These are phyloP conservation scores for Mycena metata DNA, from an alignment of 768 basidiomycete species.

Conservation along the genomic window DNA sequence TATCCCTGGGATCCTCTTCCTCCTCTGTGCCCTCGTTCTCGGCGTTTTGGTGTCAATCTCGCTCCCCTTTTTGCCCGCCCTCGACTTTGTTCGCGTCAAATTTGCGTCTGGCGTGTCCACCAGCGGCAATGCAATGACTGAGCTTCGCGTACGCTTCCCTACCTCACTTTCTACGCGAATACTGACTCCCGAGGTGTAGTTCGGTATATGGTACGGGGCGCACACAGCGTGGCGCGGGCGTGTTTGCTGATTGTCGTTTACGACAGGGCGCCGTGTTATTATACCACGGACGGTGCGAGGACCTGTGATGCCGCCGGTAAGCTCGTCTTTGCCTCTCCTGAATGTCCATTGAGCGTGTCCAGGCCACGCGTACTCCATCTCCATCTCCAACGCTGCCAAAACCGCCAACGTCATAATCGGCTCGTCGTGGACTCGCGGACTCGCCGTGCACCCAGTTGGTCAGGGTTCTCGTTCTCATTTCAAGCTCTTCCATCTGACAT, in stretches of 20 bases:
- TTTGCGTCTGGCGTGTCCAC: constrained; percentile 53
- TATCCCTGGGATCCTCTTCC: constrained; percentile 69
- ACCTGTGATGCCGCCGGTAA: constrained; percentile 65
- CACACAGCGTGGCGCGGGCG: constrained; percentile 28
- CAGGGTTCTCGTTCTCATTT: constrained; percentile 43
- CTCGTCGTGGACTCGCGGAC: constrained; percentile 78
- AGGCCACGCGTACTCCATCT: constrained; percentile 71
- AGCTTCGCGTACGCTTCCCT: constrained; percentile 66
- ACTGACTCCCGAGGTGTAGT: constrained; percentile 53
- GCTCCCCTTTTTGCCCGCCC: constrained; percentile 73
- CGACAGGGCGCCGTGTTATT: constrained; percentile 74
- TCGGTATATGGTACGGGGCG: constrained; percentile 76
- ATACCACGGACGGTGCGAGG: constrained; percentile 56
- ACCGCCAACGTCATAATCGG: constrained; percentile 58
- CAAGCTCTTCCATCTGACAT: background rate
- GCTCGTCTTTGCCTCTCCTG: constrained; percentile 16
- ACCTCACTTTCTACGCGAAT: constrained; percentile 12
- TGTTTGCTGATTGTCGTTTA: constrained; percentile 5
- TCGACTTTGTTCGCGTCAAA: constrained; percentile 76
- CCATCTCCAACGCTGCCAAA: constrained; percentile 54
- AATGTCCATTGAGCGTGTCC: constrained; percentile 6
- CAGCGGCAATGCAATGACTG: constrained; percentile 49
- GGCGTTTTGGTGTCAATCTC: constrained; percentile 79
- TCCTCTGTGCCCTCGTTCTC: constrained; percentile 74
- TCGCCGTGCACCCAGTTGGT: constrained; percentile 85